Conservation (phyloP, 768 basidiomycete genomes). For the Termitomyces heimii region DNA sequence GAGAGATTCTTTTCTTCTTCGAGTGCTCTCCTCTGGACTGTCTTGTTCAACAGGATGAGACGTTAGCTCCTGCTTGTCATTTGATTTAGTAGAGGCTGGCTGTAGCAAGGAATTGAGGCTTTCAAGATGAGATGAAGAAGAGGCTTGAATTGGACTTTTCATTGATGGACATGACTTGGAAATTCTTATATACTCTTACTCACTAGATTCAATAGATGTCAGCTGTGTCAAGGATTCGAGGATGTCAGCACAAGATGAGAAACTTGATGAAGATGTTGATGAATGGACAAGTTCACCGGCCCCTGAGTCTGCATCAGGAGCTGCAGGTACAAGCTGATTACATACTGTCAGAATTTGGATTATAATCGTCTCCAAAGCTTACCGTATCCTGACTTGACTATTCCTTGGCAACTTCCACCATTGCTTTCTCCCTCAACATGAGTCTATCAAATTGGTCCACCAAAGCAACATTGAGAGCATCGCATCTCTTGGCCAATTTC, state of each 20-base stretch:
- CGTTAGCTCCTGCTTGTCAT: neutral
- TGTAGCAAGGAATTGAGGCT: neutral
- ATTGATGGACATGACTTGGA: neutral
- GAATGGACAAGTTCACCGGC: neutral
- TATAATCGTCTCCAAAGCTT: neutral
- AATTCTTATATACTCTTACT: neutral
- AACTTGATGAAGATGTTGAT: neutral
- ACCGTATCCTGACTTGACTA: neutral
- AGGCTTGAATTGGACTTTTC: no score
- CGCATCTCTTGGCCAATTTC: neutral
- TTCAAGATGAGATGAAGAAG: neutral
- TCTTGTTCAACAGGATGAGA: neutral
- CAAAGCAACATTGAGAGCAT: neutral
- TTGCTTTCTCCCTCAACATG: neutral
- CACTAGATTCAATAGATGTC: neutral
- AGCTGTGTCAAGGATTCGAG: neutral
- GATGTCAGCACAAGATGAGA: neutral
- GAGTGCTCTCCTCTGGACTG: neutral
- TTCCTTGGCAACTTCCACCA: neutral
- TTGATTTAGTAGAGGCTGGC: neutral
- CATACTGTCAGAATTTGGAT: neutral
- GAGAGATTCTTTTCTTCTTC: neutral
- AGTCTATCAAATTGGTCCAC: neutral
- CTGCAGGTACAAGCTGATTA: neutral
- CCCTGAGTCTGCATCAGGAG: neutral